These are phyloP conservation scores for Parietichytrium sp. DNA, from an alignment of 108 stramenopile species.

Conservation along the genomic window DNA sequence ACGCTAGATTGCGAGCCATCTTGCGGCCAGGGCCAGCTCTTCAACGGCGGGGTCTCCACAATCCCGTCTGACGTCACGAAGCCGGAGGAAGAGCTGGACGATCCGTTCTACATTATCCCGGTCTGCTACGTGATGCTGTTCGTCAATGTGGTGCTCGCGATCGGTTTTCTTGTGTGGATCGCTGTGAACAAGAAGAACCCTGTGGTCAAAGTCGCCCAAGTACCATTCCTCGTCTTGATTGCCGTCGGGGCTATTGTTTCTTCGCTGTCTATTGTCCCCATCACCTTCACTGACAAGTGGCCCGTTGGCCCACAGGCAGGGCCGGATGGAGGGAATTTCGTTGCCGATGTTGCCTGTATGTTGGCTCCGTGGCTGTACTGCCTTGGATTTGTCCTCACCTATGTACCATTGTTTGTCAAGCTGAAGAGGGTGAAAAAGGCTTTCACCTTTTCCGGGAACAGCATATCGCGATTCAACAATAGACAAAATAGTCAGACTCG, in stretches of 20 bases:
- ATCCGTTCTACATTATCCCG: too few relatives aligned
- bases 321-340: neutral
- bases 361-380: neutral
- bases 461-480: too few relatives aligned
- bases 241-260: conserved; percentile 3
- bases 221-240: neutral
- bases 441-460: neutral
- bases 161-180: neutral
- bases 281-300: conserved; percentile 21
- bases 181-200: neutral
- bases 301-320: too few relatives aligned
- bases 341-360: conserved; percentile 1
- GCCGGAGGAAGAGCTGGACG: too few relatives aligned
- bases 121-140: too few relatives aligned
- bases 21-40: too few relatives aligned
- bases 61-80: too few relatives aligned
- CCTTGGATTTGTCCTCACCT: neutral
- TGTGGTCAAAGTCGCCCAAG: neutral
- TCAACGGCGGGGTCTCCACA: too few relatives aligned
- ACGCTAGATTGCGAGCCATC: too few relatives aligned
- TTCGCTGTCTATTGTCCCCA: neutral
- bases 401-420: neutral
- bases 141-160: too few relatives aligned
- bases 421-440: neutral
- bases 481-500: too few relatives aligned